Conservation (phyloP, 176 grass and related monocot genomes). For the Oryza meyeriana region DNA sequence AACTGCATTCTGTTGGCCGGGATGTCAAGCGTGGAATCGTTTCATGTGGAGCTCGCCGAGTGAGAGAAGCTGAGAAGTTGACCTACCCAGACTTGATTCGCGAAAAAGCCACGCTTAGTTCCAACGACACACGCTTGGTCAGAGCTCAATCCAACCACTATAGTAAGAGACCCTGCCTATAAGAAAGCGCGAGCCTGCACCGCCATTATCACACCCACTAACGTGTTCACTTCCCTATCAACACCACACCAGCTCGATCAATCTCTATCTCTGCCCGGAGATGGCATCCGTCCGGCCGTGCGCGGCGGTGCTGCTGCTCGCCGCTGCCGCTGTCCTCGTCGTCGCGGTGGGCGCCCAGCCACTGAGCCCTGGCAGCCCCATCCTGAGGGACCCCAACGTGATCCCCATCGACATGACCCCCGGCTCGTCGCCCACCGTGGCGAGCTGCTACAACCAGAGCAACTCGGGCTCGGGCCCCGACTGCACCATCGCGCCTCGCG, state of each 20-base stretch:
- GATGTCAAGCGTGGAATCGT: slow-evolving; percentile 43
- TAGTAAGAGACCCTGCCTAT: background rate
- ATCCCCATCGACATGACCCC: slow-evolving; percentile 34
- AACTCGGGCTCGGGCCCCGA: background rate
- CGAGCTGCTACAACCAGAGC: slow-evolving; percentile 42
- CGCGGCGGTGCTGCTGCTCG: slow-evolving; percentile 7
- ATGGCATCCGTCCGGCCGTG: slow-evolving; percentile 17
- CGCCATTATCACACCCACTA: background rate
- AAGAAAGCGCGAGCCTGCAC: background rate
- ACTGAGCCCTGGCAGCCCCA: background rate
- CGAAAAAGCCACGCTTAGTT: slow-evolving; percentile 48
- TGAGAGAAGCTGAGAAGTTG: slow-evolving; percentile 15
- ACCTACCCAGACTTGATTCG: slow-evolving; percentile 32
- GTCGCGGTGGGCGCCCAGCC: slow-evolving; percentile 15
- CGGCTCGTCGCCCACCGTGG: background rate
- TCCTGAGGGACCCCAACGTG: slow-evolving; percentile 21
- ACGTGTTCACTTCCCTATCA: background rate
- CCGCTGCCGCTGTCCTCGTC: background rate
- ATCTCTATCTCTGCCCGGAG: background rate
- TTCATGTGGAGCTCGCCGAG: slow-evolving; percentile 31
- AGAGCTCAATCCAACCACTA: background rate
- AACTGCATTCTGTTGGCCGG: slow-evolving; percentile 3
- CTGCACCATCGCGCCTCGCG: background rate
- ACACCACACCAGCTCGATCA: background rate
- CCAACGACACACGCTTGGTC: slow-evolving; percentile 36